These are phyloP conservation scores for Calamus simplicifolius DNA, from an alignment of 176 grass and related monocot genomes.

Conservation along the genomic window DNA sequence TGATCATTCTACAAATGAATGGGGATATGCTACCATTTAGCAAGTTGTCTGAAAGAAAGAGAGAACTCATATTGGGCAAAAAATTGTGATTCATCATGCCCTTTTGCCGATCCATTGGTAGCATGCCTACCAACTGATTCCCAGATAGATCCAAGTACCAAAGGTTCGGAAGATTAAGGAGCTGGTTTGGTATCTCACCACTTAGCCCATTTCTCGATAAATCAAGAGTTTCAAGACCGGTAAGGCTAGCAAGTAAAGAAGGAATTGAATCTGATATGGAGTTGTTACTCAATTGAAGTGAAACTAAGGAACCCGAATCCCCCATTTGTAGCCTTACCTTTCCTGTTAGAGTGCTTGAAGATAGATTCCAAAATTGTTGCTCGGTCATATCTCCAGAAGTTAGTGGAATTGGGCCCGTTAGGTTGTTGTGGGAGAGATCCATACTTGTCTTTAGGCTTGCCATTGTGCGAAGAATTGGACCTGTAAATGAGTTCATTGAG, in stretches of 20 bases:
- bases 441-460: background rate
- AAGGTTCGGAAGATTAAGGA: slow-evolving; percentile 1
- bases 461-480: background rate
- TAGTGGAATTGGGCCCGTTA: background rate
- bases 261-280: slow-evolving; percentile 18
- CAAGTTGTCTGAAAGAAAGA: slow-evolving; percentile 23
- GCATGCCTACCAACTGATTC: background rate
- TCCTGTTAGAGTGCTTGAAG: slow-evolving; percentile 17
- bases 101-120: background rate
- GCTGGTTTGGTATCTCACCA: slow-evolving; percentile 15
- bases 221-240: slow-evolving; percentile 18
- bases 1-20: slow-evolving; percentile 43
- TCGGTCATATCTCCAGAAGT: background rate
- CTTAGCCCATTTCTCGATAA: slow-evolving; percentile 18
- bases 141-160: background rate
- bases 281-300: slow-evolving; percentile 22
- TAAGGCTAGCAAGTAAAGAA: slow-evolving; percentile 19
- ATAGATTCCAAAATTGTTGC: background rate
- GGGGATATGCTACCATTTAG: slow-evolving; percentile 29
- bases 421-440: background rate
- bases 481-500: background rate
- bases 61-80: slow-evolving; percentile 8
- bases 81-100: background rate
- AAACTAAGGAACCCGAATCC: slow-evolving; percentile 9
- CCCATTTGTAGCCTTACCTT: slow-evolving; percentile 1